These are phyloP conservation scores for Forsythia suspensa DNA, from an alignment of 257 asterid genomes.

Conservation along the genomic window DNA sequence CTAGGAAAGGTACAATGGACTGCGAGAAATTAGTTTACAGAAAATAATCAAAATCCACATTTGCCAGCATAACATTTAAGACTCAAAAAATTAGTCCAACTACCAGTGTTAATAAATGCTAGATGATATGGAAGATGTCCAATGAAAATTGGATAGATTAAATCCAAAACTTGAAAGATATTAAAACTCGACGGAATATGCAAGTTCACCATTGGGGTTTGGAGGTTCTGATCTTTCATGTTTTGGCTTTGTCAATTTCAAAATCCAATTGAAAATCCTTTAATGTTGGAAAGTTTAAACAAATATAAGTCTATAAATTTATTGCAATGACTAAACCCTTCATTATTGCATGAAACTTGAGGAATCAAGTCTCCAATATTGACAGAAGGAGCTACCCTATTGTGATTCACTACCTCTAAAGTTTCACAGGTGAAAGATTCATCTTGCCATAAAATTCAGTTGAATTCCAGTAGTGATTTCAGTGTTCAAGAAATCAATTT, in stretches of 20 bases:
- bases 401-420: not conserved
- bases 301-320: not conserved
- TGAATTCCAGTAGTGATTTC: not conserved
- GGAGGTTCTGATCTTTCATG: not conserved
- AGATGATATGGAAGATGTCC: not conserved
- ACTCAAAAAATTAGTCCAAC: not conserved
- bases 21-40: not conserved
- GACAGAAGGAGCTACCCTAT: not conserved
- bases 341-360: not conserved
- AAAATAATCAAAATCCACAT: not conserved
- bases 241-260: not conserved
- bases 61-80: not conserved
- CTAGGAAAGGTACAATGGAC: not conserved
- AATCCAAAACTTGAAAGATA: not conserved
- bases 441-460: not conserved
- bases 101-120: not conserved
- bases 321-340: not conserved
- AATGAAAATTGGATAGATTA: not conserved
- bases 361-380: not conserved
- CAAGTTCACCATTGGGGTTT: not conserved
- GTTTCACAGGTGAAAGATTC: not conserved
- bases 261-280: not conserved
- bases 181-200: not conserved
- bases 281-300: not conserved
- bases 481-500: slow-evolving; percentile 4